A percentile compares a stretch with the other conserved stretches of the same genome.
phyloP scores from a whole-genome alignment of 208 protist species.

The Trypanosomatidae sp. region DNA sequence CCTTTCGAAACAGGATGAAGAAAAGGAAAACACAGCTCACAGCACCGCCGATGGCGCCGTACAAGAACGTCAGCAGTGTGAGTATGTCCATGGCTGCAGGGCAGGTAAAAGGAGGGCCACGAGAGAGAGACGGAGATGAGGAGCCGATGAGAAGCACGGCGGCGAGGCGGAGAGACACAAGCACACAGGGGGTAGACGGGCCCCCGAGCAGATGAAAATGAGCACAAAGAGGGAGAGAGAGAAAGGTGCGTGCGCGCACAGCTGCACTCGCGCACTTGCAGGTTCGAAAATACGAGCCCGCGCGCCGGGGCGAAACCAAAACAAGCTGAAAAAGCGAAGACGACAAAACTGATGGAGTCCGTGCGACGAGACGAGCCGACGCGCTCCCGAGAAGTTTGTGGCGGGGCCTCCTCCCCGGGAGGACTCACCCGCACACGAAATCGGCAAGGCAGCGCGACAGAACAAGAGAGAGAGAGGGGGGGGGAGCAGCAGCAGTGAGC shows the following conservation, averaged over 20 bases:
- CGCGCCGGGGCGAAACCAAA: neutral
- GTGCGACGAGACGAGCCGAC: no score
- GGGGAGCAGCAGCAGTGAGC: no score
- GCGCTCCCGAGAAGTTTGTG: no score
- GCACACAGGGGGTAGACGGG: neutral
- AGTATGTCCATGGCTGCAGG: slow-evolving; percentile 5
- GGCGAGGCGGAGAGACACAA: neutral
- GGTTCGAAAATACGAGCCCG: neutral
- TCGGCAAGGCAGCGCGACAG: neutral
- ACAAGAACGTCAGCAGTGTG: slow-evolving; percentile 42
- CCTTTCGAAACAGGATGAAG: slow-evolving; percentile 46
- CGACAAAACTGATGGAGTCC: neutral
- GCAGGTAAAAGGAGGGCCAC: neutral
- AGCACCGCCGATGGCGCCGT: slow-evolving; percentile 46
- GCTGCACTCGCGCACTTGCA: neutral
- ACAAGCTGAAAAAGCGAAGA: neutral
- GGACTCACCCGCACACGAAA: neutral
- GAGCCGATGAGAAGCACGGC: neutral
- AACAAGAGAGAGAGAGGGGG: neutral
- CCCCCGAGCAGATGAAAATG: neutral
- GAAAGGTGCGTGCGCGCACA: neutral
- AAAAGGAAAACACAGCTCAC: slow-evolving; percentile 46
- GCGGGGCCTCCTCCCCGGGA: neutral
- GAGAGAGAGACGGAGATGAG: no score
- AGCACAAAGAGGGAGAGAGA: neutral